Evolutionary conservation across 2,329 filamentous ascomycete genomes (phyloP), one percentile per base, ranked within the genome.

Genomic region (Stenocarpella maydis): DNA sequence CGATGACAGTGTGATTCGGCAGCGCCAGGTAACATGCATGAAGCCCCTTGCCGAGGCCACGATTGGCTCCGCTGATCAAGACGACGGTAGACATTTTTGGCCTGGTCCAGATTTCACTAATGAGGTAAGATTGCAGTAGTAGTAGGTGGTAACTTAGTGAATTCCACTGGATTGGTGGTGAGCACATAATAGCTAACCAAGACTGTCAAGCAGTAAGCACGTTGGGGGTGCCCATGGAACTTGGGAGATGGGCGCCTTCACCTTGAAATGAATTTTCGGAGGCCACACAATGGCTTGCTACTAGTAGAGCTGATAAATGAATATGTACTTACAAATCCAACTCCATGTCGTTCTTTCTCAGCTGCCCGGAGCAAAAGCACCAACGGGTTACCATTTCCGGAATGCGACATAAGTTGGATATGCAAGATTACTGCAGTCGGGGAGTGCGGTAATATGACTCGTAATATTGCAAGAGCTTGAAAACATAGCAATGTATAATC

Each of bases 1-100:
- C 73, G 28, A 71, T 8, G 7, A 47, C 24, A 8, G 26, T 54
- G 17, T 65, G 47, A 66, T 24, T 69, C 10, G 66, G 66, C 24
- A 26, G 28, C 6, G 41, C 72, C 73, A 65, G 65, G 52, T 47
- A 68, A 3, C 54, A 28, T 60, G 71, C 69, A 34, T 76, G 12
- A 9, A 78, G 66, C 1, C 73, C 75, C n/a, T 65, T 58, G 12
- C 77, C 76, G 10, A 78, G 64, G 67, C 76, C 76, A 66, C 75
- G 67, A 63, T 77, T 77, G 15, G 75, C 73, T 54, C 76, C 76
- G 4, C 74, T 77, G 60, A 77, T 74, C 8, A 75, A 58, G 34
- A 71, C 69, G 45, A 65, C 26, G 17, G 34, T 71, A 12, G 53
- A 34, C 39, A 43, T 43, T 12, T 12, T 19, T 12, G 43, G 43